phyloP scores from a whole-genome alignment of 2,329 filamentous ascomycete species.

The Pseudonectria buxi region DNA sequence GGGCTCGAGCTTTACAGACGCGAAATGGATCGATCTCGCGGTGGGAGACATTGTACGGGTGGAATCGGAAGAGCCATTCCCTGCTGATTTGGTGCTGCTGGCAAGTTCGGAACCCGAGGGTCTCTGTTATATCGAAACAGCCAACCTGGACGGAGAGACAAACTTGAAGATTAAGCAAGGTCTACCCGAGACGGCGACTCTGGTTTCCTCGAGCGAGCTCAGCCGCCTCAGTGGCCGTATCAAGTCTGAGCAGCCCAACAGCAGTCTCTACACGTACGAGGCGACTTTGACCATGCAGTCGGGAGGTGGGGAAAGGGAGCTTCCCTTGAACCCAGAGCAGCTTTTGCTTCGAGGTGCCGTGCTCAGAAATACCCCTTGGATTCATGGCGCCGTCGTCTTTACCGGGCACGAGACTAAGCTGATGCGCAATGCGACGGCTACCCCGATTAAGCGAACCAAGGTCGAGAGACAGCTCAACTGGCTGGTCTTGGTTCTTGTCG shows the following conservation, averaged over 20 bases:
- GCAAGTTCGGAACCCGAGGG: slow-evolving; percentile 96
- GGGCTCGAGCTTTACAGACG: slow-evolving; percentile 77
- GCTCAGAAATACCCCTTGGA: slow-evolving; percentile 92
- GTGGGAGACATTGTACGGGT: slow-evolving; percentile 92
- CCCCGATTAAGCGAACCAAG: slow-evolving; percentile 95
- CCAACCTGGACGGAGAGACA: slow-evolving; percentile 94
- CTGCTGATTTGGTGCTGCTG: slow-evolving; percentile 84
- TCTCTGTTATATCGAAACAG: slow-evolving; percentile 96
- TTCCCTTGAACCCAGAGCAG: slow-evolving; percentile 86
- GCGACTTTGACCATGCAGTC: slow-evolving; percentile 87
- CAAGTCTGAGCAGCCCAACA: slow-evolving; percentile 95
- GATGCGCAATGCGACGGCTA: slow-evolving; percentile 95
- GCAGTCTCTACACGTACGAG: slow-evolving; percentile 96
- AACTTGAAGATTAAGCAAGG: slow-evolving; percentile 99
- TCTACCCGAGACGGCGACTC: slow-evolving; percentile 79
- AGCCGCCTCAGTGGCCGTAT: slow-evolving; percentile 79
- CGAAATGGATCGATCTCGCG: slow-evolving; percentile 87
- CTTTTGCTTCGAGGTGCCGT: slow-evolving; percentile 88
- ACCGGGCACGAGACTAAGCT: slow-evolving; percentile 93
- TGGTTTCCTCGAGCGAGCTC: slow-evolving; percentile 82
- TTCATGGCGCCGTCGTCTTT: slow-evolving; percentile 93
- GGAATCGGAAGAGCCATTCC: slow-evolving; percentile 91
- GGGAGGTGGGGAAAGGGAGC: slow-evolving; percentile 87
- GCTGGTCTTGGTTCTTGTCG: slow-evolving; percentile 84
- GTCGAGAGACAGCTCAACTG: slow-evolving; percentile 91